These are phyloP conservation scores for Xerophyta viscosa DNA, from an alignment of 106 monocot genomes.

Conservation along the genomic window DNA sequence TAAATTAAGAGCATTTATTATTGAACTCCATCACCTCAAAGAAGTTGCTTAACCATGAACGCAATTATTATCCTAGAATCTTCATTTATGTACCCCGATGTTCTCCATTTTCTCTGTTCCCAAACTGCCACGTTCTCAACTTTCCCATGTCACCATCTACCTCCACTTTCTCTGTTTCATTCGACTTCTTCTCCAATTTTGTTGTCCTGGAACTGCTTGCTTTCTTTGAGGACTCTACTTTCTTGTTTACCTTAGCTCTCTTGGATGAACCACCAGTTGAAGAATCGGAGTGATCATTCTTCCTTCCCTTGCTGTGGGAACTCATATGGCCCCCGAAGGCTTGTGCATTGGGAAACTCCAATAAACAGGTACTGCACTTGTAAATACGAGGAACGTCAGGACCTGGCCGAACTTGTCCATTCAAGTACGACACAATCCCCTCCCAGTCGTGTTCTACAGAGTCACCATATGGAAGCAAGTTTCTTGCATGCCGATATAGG, in stretches of 20 bases:
- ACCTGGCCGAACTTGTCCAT: neutral
- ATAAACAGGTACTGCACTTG: neutral
- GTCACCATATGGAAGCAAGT: neutral
- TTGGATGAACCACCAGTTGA: neutral
- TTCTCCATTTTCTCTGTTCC: too few relatives aligned
- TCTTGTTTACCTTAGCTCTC: neutral
- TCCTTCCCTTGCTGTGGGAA: slow-evolving; percentile 2
- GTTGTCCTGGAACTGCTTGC: neutral
- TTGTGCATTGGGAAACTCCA: slow-evolving; percentile 2
- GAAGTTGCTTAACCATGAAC: too few relatives aligned
- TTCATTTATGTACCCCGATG: too few relatives aligned
- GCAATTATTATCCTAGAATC: too few relatives aligned
- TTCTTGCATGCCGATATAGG: neutral
- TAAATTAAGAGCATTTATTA: too few relatives aligned
- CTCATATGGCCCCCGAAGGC: slow-evolving; percentile 3
- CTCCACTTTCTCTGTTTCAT: neutral
- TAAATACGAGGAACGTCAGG: neutral
- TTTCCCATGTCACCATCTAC: too few relatives aligned
- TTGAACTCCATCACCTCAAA: too few relatives aligned
- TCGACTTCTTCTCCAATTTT: neutral
- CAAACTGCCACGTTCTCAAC: too few relatives aligned
- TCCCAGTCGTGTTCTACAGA: neutral
- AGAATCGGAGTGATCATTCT: neutral
- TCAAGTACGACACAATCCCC: neutral
- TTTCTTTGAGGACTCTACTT: neutral